phyloP scores from a whole-genome alignment of 2,329 filamentous ascomycete genomes.

The Fusarium papillatum region DNA sequence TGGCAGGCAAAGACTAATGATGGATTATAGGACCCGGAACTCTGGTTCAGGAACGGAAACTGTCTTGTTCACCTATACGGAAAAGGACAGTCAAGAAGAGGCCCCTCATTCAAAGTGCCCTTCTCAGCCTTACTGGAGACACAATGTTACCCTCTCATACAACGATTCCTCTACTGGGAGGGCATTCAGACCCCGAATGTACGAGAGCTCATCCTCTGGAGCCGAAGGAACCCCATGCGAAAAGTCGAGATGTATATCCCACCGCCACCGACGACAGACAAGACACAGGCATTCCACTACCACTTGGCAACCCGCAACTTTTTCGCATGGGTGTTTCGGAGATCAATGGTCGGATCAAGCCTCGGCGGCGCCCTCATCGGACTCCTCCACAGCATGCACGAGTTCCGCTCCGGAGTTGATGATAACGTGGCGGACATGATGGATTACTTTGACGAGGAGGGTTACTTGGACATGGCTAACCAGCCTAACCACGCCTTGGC shows the following conservation, averaged over 20 bases:
- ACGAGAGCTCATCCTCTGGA: constrained; percentile 50
- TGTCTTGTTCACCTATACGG: constrained; percentile 79
- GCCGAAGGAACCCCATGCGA: constrained; percentile 45
- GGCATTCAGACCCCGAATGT: constrained; percentile 37
- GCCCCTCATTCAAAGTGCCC: constrained; percentile 77
- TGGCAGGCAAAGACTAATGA: constrained; percentile 12
- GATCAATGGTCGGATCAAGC: constrained; percentile 76
- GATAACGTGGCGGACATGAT: constrained; percentile 74
- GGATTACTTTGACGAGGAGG: constrained; percentile 76
- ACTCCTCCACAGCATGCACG: constrained; percentile 74
- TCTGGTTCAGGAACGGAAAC: constrained; percentile 78
- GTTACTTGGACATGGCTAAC: constrained; percentile 76
- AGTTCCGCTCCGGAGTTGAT: constrained; percentile 67
- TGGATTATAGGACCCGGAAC: constrained; percentile 73
- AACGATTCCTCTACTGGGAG: constrained; percentile 60
- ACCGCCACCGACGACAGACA: constrained; percentile 66
- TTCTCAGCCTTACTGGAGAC: constrained; percentile 68
- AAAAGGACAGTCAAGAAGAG: constrained; percentile 73
- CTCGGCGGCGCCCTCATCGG: constrained; percentile 75
- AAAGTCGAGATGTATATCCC: constrained; percentile 78
- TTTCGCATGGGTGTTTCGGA: constrained; percentile 77
- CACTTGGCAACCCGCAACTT: constrained; percentile 81
- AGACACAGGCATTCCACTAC: constrained; percentile 69
- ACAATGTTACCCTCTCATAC: constrained; percentile 72
- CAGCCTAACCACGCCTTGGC: constrained; percentile 78